Percentiles rank a stretch among this genome's conserved stretches.
These are phyloP conservation scores for Lyophyllum decastes DNA, from an alignment of 768 basidiomycete species.

Conservation along the genomic window DNA sequence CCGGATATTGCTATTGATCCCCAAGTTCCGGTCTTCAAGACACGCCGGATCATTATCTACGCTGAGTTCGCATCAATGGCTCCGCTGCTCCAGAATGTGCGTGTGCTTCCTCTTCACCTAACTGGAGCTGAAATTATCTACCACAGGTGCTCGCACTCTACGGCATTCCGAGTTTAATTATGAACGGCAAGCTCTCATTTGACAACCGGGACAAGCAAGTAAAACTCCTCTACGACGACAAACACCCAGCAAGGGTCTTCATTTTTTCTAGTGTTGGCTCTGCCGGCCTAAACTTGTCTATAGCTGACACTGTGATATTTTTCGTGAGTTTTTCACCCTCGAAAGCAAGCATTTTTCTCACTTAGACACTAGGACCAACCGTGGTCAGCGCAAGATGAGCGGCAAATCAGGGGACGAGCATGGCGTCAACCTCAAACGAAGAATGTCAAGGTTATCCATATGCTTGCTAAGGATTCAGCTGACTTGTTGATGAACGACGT, in stretches of 20 bases:
- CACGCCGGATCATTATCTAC: constrained; percentile 7
- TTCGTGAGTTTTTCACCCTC: constrained; percentile 19
- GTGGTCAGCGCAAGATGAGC: constrained; percentile 19
- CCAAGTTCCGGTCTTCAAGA: not conserved
- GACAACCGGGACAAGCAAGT: constrained; percentile 13
- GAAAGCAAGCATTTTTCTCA: not conserved
- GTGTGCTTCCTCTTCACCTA: not conserved
- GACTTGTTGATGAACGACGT: constrained; percentile 15
- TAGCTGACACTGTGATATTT: constrained; percentile 21
- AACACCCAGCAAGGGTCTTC: constrained; percentile 7
- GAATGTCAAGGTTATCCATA: constrained; percentile 8
- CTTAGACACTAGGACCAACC: constrained; percentile 13
- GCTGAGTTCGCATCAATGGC: constrained; percentile 19
- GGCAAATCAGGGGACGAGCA: constrained; percentile 13
- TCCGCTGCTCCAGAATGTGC: constrained; percentile 19
- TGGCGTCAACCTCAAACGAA: constrained; percentile 16
- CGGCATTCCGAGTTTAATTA: constrained; percentile 1
- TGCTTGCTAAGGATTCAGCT: constrained; percentile 12
- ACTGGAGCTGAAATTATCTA: not conserved
- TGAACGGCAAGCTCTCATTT: constrained; percentile 16
- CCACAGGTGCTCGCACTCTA: not conserved
- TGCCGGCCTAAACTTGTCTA: constrained; percentile 23
- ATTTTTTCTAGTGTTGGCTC: constrained; percentile 25
- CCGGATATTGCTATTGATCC: not conserved
- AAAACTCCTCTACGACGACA: constrained; percentile 10